phyloP scores from a whole-genome alignment of 306 rosid species.

The Oxytropis ochrocephala region DNA sequence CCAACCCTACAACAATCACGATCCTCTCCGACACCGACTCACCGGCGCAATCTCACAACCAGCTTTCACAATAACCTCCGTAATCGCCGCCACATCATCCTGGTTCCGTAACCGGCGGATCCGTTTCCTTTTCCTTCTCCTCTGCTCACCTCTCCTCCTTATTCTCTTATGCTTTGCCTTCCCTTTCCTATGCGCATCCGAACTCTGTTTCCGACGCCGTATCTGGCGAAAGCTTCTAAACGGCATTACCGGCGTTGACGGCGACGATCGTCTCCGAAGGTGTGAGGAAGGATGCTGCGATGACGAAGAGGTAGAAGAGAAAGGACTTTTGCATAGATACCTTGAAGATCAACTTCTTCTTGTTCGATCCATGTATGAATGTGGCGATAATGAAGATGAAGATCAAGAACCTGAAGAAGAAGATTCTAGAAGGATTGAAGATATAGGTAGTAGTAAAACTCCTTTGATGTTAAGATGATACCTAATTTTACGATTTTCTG shows the following conservation, averaged over 20 bases:
- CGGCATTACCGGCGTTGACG: neutral
- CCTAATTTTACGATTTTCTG: neutral
- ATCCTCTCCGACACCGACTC: neutral
- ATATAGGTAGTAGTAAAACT: neutral
- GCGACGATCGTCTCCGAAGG: constrained; percentile 23
- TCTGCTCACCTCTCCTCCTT: constrained; percentile 26
- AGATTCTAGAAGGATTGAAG: constrained; percentile 15
- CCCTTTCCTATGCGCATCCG: constrained; percentile 30
- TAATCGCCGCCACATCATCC: constrained; percentile 18
- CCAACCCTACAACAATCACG: neutral
- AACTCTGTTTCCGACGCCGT: constrained; percentile 27
- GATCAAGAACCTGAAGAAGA: neutral
- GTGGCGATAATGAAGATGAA: constrained; percentile 19
- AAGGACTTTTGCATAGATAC: constrained; percentile 34
- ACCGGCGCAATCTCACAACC: neutral
- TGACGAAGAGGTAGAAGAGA: neutral
- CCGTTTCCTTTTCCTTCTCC: constrained; percentile 24
- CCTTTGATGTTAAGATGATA: constrained; percentile 26
- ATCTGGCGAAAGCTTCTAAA: constrained; percentile 12
- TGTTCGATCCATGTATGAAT: constrained; percentile 38
- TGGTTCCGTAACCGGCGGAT: constrained; percentile 32
- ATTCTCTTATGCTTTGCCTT: constrained; percentile 16
- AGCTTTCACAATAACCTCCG: constrained; percentile 11
- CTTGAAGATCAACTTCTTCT: constrained; percentile 40
- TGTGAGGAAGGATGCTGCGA: constrained; percentile 33